Conservation (phyloP, 257 asterid genomes). For the Solanum chmielewskii region DNA sequence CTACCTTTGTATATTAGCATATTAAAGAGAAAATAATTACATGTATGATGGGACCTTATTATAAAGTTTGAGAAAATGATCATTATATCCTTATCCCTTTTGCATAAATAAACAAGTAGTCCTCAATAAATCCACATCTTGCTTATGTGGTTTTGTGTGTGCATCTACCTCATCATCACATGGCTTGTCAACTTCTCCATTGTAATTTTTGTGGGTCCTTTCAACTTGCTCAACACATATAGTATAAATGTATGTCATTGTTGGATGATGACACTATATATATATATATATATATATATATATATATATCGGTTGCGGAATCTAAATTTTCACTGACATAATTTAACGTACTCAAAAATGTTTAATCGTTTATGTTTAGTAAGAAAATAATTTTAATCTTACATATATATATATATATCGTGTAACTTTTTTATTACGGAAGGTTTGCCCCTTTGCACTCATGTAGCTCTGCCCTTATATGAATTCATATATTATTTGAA, state of each 20-base stretch:
- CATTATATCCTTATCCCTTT: not conserved
- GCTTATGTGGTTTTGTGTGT: not conserved
- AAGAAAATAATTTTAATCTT: too few species aligned
- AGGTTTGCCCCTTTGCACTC: not conserved
- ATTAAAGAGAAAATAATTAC: not conserved
- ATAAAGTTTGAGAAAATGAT: not conserved
- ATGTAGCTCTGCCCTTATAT: not conserved
- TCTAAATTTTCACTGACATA: too few species aligned
- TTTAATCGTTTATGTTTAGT: too few species aligned
- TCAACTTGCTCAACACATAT: not conserved
- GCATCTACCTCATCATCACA: not conserved
- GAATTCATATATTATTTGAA: too few species aligned
- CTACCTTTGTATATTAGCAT: not conserved
- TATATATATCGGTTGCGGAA: accelerated
- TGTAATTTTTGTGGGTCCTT: not conserved
- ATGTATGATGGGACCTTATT: not conserved
- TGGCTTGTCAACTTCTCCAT: not conserved
- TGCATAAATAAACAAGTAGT: not conserved
- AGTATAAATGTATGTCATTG: not conserved
- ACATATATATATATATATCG: too few species aligned
- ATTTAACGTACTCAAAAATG: too few species aligned
- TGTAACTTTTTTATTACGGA: accelerated
- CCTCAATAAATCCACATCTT: not conserved
- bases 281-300: too few species aligned
- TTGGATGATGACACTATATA: not conserved